Conservation (phyloP, 2,329 filamentous ascomycete genomes). For the Sporothrix protearum region DNA sequence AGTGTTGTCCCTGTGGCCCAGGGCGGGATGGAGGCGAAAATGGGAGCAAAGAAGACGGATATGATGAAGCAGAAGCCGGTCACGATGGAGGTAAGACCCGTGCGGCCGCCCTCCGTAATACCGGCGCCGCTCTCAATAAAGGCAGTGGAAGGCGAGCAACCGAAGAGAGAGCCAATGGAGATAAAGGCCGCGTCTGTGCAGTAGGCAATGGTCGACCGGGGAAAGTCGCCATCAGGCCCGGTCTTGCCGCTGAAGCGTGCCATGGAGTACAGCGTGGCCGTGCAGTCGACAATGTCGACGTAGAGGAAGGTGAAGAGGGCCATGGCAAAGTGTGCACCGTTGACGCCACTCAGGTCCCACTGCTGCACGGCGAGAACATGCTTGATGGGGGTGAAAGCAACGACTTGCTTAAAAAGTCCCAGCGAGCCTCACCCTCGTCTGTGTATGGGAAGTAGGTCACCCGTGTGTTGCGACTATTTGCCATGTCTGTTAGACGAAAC, state of each 20-base stretch:
- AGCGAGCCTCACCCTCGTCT: conserved; percentile 59
- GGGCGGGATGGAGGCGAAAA: conserved; percentile 72
- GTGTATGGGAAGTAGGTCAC: conserved; percentile 72
- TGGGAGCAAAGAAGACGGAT: conserved; percentile 70
- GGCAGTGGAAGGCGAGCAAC: conserved; percentile 67
- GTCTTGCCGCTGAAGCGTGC: conserved; percentile 64
- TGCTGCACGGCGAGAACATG: conserved; percentile 61
- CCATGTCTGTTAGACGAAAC: background rate
- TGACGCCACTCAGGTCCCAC: conserved; percentile 57
- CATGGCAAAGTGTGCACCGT: conserved; percentile 61
- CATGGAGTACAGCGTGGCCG: conserved; percentile 78
- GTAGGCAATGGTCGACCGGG: conserved; percentile 77
- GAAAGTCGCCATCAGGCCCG: conserved; percentile 69
- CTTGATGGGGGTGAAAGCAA: conserved; percentile 67
- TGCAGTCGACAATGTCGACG: conserved; percentile 75
- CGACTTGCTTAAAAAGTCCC: conserved; percentile 70
- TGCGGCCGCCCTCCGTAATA: conserved; percentile 70
- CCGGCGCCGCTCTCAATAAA: conserved; percentile 75
- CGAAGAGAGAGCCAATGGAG: conserved; percentile 66
- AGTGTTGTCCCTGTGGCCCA: conserved; percentile 75
- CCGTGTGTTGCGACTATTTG: conserved; percentile 45
- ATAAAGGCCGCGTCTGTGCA: conserved; percentile 68
- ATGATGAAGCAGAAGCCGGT: conserved; percentile 68
- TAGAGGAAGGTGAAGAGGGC: conserved; percentile 76
- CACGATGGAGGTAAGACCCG: conserved; percentile 66